Percentiles rank a stretch among this genome's conserved stretches.
phyloP scores from a whole-genome alignment of 164 flowering plant species.

The Euptelea pleiosperma region DNA sequence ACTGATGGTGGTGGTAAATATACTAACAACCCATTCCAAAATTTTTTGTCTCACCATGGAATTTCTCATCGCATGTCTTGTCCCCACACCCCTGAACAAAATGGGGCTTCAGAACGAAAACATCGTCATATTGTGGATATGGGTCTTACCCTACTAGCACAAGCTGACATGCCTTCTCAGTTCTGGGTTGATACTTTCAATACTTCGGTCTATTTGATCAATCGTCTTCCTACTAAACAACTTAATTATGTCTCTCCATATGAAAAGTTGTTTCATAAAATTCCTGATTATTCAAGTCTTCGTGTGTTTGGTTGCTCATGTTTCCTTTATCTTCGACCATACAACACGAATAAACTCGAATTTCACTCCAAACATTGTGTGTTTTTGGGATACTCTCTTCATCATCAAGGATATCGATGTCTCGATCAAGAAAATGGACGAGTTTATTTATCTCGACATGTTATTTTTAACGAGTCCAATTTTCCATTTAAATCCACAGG shows the following conservation, averaged over 20 bases:
- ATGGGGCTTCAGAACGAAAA: not conserved
- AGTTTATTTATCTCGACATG: no score
- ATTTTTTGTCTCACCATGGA: not conserved
- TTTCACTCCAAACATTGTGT: no score
- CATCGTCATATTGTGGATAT: not conserved
- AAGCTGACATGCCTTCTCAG: not conserved
- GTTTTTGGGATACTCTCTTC: no score
- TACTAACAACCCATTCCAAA: not conserved
- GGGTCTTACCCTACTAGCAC: not conserved
- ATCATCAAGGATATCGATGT: no score
- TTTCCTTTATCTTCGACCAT: no score
- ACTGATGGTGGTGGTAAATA: not conserved
- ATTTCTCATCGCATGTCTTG: not conserved
- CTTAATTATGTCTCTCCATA: not conserved
- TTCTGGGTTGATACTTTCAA: slow-evolving; percentile 1
- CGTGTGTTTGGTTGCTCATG: not conserved
- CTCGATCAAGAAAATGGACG: no score
- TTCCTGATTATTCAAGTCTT: not conserved
- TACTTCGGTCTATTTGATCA: no score
- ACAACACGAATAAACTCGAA: no score
- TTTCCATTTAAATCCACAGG: no score
- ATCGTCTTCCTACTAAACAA: not conserved
- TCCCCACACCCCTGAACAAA: not conserved
- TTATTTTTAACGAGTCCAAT: not conserved
- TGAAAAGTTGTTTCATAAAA: not conserved